Evolutionary conservation across 768 basidiomycete species (phyloP).

Genomic region (Daedaleopsis nitida): DNA sequence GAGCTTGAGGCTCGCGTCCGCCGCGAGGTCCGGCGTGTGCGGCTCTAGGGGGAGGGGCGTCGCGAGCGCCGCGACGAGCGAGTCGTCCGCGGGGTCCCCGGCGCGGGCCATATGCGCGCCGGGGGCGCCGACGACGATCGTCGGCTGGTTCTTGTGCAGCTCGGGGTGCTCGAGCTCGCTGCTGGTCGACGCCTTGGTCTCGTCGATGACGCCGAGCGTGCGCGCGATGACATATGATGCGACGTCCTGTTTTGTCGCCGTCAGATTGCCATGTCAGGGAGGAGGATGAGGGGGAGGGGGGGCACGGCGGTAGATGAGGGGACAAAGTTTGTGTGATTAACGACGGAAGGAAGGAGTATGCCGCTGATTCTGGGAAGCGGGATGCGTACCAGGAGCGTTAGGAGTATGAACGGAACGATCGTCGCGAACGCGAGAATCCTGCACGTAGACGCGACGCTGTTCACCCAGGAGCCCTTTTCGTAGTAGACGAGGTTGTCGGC

Average conservation of each 20-base stretch:
- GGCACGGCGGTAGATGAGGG: background rate
- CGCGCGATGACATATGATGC: conserved; percentile 81
- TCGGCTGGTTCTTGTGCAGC: conserved; percentile 7
- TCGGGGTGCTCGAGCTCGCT: conserved; percentile 12
- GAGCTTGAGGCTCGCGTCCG: conserved; percentile 48
- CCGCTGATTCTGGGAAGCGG: no score
- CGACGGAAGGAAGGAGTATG: no score
- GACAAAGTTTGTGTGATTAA: no score
- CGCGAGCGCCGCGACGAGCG: background rate
- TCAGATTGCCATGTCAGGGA: background rate
- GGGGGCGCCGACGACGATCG: conserved; percentile 13
- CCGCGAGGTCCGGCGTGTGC: conserved; percentile 21
- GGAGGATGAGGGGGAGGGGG: background rate
- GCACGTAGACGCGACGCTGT: conserved; percentile 59
- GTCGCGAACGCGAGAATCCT: conserved; percentile 62
- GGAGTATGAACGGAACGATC: conserved; percentile 51
- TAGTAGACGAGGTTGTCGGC: conserved; percentile 66
- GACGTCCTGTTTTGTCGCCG: conserved; percentile 58
- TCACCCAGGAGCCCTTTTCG: conserved; percentile 66
- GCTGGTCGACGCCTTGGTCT: conserved; percentile 72
- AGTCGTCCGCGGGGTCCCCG: no score
- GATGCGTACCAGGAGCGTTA: conserved; percentile 56
- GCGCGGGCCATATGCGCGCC: no score
- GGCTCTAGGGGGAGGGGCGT: conserved; percentile 4
- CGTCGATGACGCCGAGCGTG: conserved; percentile 77